Evolutionary conservation across 2,329 filamentous ascomycete species (phyloP).

Genomic region (Paraphaeosphaeria minitans): DNA sequence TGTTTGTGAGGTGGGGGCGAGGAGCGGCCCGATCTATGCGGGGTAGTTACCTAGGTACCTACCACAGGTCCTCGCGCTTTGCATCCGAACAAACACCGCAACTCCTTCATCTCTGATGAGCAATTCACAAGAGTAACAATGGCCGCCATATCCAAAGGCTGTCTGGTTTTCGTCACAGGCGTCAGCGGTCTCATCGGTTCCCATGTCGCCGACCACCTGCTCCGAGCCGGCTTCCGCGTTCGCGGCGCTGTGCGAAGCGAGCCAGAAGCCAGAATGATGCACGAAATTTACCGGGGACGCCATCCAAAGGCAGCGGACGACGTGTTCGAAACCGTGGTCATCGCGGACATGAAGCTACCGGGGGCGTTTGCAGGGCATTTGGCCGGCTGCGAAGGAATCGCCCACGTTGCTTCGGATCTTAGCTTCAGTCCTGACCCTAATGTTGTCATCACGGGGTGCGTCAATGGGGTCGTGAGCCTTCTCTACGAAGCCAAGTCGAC

Average conservation of each 20-base stretch:
- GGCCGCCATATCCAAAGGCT: no score
- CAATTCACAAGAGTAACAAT: no score
- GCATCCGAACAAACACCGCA: no score
- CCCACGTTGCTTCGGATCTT: background rate
- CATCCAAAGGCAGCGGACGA: background rate
- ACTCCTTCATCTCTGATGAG: no score
- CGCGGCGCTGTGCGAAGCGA: conserved; percentile 34
- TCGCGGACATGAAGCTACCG: background rate
- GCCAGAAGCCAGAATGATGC: background rate
- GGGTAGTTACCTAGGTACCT: no score
- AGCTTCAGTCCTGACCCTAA: conserved; percentile 8
- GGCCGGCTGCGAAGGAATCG: no score
- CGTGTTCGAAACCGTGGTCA: no score
- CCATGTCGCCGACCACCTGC: conserved; percentile 39
- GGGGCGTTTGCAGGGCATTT: background rate
- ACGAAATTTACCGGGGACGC: background rate
- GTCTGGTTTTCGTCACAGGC: conserved; percentile 36
- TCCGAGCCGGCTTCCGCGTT: conserved; percentile 37
- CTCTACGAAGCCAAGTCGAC: conserved; percentile 2
- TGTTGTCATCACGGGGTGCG: conserved; percentile 9
- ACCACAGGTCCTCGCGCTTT: no score
- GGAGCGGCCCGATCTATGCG: no score
- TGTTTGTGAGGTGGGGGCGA: no score
- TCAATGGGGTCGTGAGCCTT: background rate
- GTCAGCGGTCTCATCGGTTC: conserved; percentile 39